Evolutionary conservation across 106 monocot species (phyloP).

Genomic region (Dactylorhiza incarnata): DNA sequence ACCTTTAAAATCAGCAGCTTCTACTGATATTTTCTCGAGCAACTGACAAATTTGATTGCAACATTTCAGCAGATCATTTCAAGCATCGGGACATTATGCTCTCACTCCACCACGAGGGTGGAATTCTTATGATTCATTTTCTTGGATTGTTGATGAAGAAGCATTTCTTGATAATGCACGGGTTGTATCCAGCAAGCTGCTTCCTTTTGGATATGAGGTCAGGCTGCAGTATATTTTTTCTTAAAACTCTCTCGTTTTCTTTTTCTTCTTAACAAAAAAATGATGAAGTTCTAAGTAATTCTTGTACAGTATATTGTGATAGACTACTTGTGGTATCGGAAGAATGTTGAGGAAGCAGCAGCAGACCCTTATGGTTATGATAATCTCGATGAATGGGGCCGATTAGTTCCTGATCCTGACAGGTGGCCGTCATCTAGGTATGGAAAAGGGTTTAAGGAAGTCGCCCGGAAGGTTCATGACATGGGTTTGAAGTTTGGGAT

Average conservation of each 20-base stretch:
- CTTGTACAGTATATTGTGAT: slow-evolving; percentile 71
- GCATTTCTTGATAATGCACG: slow-evolving; percentile 72
- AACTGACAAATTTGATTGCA: too few relatives aligned
- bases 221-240: background rate
- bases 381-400: slow-evolving; percentile 69
- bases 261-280: background rate
- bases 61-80: slow-evolving; percentile 18
- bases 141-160: slow-evolving; percentile 68
- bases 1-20: background rate
- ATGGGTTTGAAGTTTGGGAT: slow-evolving; percentile 96
- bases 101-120: slow-evolving; percentile 72
- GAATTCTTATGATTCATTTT: slow-evolving; percentile 97
- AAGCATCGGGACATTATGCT: slow-evolving; percentile 19
- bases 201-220: slow-evolving; percentile 74
- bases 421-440: slow-evolving; percentile 76
- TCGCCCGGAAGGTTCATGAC: slow-evolving; percentile 66
- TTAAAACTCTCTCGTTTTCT: background rate
- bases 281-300: background rate
- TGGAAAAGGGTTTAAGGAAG: slow-evolving; percentile 55
- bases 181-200: slow-evolving; percentile 49
- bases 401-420: slow-evolving; percentile 65
- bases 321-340: slow-evolving; percentile 94
- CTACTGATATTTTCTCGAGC: background rate
- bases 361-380: slow-evolving; percentile 69
- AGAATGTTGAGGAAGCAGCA: slow-evolving; percentile 35